phyloP scores from a whole-genome alignment of 179 eudicot genomes.

The Vitellaria paradoxa region DNA sequence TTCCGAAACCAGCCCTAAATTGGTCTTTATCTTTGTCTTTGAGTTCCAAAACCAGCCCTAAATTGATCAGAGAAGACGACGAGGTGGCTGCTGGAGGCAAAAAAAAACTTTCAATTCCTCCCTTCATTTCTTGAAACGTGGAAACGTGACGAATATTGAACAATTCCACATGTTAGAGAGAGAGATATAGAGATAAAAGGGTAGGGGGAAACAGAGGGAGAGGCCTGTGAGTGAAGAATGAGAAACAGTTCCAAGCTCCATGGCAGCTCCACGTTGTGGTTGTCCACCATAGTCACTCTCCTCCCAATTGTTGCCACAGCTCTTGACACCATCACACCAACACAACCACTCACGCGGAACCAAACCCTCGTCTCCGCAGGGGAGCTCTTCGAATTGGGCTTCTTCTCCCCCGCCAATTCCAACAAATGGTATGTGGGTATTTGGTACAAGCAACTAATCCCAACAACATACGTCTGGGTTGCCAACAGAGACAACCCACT shows the following conservation, averaged over 20 bases:
- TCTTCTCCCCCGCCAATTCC: constrained; percentile 27
- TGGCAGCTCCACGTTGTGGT: neutral
- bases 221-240: constrained; percentile 17
- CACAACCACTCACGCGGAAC: constrained; percentile 21
- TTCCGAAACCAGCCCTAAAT: too few species aligned
- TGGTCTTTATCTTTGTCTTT: too few species aligned
- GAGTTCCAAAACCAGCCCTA: too few species aligned
- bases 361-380: constrained; percentile 40
- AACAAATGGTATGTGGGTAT: constrained; percentile 36
- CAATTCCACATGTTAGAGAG: too few species aligned
- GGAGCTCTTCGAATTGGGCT: constrained; percentile 41
- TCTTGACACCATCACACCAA: constrained; percentile 32
- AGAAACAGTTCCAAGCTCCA: neutral
- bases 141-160: too few species aligned
- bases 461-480: constrained; percentile 37
- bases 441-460: constrained; percentile 34
- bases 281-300: constrained; percentile 14
- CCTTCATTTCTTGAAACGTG: too few species aligned
- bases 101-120: too few species aligned
- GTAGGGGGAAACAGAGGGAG: neutral
- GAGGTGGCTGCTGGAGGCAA: too few species aligned
- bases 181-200: neutral
- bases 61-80: too few species aligned
- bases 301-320: constrained; percentile 13
- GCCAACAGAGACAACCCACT: constrained; percentile 46